Percentiles rank a stretch among this genome's conserved stretches.
Conservation (phyloP, 2,329 filamentous ascomycete genomes). For the Neoscytalidium dimidiatum region DNA sequence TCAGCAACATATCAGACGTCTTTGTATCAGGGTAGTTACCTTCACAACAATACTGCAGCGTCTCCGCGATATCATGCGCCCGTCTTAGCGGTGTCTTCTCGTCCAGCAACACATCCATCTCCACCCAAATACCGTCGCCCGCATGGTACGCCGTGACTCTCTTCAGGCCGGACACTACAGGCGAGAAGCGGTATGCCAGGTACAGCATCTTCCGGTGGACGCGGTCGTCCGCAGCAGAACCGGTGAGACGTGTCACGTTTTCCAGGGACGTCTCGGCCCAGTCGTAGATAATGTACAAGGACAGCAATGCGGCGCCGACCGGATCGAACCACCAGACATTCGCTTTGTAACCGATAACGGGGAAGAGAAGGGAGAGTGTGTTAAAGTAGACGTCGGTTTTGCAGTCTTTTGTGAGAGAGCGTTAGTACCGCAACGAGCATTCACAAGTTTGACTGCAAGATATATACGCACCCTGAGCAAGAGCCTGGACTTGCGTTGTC, state of each 20-base stretch:
- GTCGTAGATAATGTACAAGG: conserved; percentile 69
- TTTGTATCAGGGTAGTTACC: conserved; percentile 36
- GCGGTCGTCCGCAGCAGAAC: conserved; percentile 56
- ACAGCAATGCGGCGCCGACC: conserved; percentile 62
- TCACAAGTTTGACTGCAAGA: neutral
- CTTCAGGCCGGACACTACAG: conserved; percentile 57
- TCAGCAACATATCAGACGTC: conserved; percentile 21
- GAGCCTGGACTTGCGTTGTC: conserved; percentile 64
- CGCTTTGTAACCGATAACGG: conserved; percentile 60
- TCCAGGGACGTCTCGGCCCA: conserved; percentile 64
- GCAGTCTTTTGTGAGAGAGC: conserved; percentile 49
- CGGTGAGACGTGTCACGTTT: conserved; percentile 61
- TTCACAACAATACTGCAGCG: conserved; percentile 63
- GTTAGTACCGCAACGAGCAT: neutral
- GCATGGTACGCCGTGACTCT: conserved; percentile 61
- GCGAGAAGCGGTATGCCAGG: conserved; percentile 59
- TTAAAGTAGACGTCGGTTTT: conserved; percentile 68
- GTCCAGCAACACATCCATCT: conserved; percentile 61
- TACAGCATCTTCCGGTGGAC: conserved; percentile 60
- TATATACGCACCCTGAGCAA: conserved; percentile 55
- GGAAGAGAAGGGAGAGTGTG: conserved; percentile 63
- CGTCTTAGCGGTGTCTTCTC: conserved; percentile 54
- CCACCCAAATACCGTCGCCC: conserved; percentile 64
- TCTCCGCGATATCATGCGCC: conserved; percentile 63
- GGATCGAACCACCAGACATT: conserved; percentile 69